Evolutionary conservation across 495 filamentous ascomycete genomes (phyloP).

Genomic region (Lindgomyces ingoldianus): DNA sequence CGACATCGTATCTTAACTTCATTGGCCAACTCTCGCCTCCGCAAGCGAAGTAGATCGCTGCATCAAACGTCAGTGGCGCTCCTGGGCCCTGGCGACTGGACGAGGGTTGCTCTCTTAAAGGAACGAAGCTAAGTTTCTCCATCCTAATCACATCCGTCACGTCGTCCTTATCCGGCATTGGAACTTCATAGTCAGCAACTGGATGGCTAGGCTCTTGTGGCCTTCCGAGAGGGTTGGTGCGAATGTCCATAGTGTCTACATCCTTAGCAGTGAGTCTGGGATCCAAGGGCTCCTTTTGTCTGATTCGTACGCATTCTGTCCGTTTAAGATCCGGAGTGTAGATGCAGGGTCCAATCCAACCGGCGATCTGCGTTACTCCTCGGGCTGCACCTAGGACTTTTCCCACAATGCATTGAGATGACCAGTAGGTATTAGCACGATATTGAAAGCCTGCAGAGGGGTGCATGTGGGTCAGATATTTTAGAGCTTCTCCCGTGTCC

Average conservation of each 20-base stretch:
- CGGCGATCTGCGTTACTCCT: slow-evolving; percentile 45
- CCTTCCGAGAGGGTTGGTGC: slow-evolving; percentile 68
- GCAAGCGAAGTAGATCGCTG: slow-evolving; percentile 67
- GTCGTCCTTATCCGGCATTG: slow-evolving; percentile 54
- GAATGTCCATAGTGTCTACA: slow-evolving; percentile 58
- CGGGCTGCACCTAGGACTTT: slow-evolving; percentile 61
- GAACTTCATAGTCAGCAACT: slow-evolving; percentile 61
- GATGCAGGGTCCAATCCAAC: slow-evolving; percentile 69
- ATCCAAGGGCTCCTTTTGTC: slow-evolving; percentile 52
- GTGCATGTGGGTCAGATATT: slow-evolving; percentile 60
- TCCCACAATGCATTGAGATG: slow-evolving; percentile 65
- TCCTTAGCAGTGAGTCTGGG: slow-evolving; percentile 54
- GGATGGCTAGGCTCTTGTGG: slow-evolving; percentile 58
- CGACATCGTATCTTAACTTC: slow-evolving; percentile 62
- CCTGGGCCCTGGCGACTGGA: slow-evolving; percentile 28
- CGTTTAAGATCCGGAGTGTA: slow-evolving; percentile 61
- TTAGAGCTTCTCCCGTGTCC: slow-evolving; percentile 58
- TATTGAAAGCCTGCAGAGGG: slow-evolving; percentile 72
- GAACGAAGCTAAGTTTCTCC: slow-evolving; percentile 59
- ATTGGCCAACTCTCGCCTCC: slow-evolving; percentile 65
- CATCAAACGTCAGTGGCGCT: slow-evolving; percentile 58
- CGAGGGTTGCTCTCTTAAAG: slow-evolving; percentile 33
- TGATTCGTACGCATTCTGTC: slow-evolving; percentile 63
- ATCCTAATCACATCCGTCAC: slow-evolving; percentile 64
- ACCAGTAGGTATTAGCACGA: slow-evolving; percentile 69